Evolutionary conservation across 148 eudicot genomes (phyloP), one percentile per base, ranked within the genome.

Genomic region (Talinum fruticosum): DNA sequence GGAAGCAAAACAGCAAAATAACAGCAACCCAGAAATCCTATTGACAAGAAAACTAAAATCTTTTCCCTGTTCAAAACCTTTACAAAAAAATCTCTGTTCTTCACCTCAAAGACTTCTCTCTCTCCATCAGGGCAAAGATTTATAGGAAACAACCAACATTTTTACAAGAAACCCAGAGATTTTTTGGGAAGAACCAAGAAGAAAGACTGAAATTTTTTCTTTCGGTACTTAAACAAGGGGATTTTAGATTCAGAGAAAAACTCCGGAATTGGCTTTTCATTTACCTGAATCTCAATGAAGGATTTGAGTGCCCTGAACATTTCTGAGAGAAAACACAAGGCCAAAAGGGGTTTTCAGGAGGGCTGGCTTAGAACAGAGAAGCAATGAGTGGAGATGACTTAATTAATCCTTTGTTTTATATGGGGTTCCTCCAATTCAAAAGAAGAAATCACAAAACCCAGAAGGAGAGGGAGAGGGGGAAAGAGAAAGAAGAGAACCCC

Each of bases 301-400:
- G 81, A 74, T 29, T 53, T 73, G 49, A 78, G 62, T 74, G 54
- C 81, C 66, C 78, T 82, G 84, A 82, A 82, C 84, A 82, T 82
- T 73, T 81, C 81, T 69, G 12, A 34, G 79, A 51, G 76, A 57
- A n/a, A 81, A 76, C 5, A 36, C 15, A 65, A 65, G 30, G 1
- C 72, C 49, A 69, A 75, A 51, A n/a, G 49, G 2, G 26, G 67
- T 30, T 57, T 6, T n/a, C 36, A 24, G n/a, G 32, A n/a, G n/a
- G n/a, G n/a, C n/a, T n/a, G n/a, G 29, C 34, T n/a, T 51, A 3
- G 6, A 54, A 59, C 19, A 68, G 29, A 35, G 47, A 24, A 41
- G 67, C 29, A 69, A n/a, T 32, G 66, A 23, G 34, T 29, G 38
- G n/a, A 0, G 19, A 47, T 47, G 84, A 44, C 73, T 72, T 35